phyloP scores from a whole-genome alignment of 352 stramenopile species.

The Phytophthora ohioensis region DNA sequence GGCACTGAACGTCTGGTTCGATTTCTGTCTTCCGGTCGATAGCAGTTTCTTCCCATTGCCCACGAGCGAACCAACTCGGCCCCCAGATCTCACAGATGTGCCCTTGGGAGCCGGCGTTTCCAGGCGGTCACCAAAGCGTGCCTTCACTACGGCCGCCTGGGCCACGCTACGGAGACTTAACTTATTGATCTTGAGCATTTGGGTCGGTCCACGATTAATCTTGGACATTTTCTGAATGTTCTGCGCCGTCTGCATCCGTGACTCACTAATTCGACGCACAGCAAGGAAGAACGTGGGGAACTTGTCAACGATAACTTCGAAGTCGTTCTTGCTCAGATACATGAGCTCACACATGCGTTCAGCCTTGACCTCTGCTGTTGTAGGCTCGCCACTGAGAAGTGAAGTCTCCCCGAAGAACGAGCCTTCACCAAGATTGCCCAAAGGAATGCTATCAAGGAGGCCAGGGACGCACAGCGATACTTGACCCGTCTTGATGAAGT shows the following conservation, averaged over 20 bases:
- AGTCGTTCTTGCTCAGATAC: slow-evolving; percentile 68
- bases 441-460: slow-evolving; percentile 43
- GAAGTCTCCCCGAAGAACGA: slow-evolving; percentile 82
- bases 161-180: slow-evolving; percentile 33
- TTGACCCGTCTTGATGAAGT: slow-evolving; percentile 77
- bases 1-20: slow-evolving; percentile 34
- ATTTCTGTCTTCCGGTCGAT: slow-evolving; percentile 36
- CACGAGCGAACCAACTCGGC: slow-evolving; percentile 23
- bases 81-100: slow-evolving; percentile 13
- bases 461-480: slow-evolving; percentile 62
- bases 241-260: slow-evolving; percentile 68
- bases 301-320: slow-evolving; percentile 62
- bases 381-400: slow-evolving; percentile 62
- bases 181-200: slow-evolving; percentile 35
- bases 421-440: slow-evolving; percentile 75
- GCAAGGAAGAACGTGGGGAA: slow-evolving; percentile 79
- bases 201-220: slow-evolving; percentile 50
- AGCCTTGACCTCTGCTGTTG: slow-evolving; percentile 67
- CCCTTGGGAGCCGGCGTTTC: slow-evolving; percentile 15
- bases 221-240: slow-evolving; percentile 76
- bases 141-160: slow-evolving; percentile 27
- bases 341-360: slow-evolving; percentile 73
- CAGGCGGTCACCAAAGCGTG: slow-evolving; percentile 26
- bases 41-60: slow-evolving; percentile 21
- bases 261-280: slow-evolving; percentile 71